A percentile compares a stretch with the other conserved stretches of the same genome.
These are phyloP conservation scores for Thraustotheca clavata DNA, from an alignment of 352 stramenopile genomes.

Conservation along the genomic window DNA sequence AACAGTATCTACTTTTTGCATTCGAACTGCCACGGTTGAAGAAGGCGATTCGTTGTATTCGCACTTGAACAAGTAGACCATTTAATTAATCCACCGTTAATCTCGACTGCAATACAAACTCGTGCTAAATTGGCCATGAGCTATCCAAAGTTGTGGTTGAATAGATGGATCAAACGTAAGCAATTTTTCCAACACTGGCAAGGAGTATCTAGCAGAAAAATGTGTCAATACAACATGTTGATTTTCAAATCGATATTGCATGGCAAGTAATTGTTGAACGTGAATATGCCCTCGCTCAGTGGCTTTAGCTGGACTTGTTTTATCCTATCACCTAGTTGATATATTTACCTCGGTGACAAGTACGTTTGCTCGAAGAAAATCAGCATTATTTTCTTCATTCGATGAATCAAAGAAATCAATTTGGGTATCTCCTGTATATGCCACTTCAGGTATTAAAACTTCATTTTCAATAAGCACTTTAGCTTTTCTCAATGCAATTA, in stretches of 20 bases:
- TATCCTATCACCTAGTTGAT: conserved; percentile 33
- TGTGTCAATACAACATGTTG: conserved; percentile 58
- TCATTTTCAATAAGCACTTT: conserved; percentile 38
- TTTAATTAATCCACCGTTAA: conserved; percentile 9
- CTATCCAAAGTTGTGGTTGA: neutral
- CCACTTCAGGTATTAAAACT: conserved; percentile 42
- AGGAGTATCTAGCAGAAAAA: conserved; percentile 67
- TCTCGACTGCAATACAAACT: neutral
- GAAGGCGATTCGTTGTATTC: conserved; percentile 1
- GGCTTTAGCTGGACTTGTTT: conserved; percentile 36
- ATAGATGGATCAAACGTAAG: conserved; percentile 24
- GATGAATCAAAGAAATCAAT: conserved; percentile 39
- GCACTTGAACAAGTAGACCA: conserved; percentile 4
- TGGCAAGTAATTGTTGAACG: conserved; percentile 46
- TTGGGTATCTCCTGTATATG: conserved; percentile 78
- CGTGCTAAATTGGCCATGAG: neutral
- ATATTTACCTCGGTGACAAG: conserved; percentile 70
- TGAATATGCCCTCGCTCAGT: conserved; percentile 58
- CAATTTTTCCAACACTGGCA: conserved; percentile 28
- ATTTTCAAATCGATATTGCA: conserved; percentile 36
- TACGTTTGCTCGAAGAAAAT: conserved; percentile 54
- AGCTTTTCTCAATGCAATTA: conserved; percentile 36
- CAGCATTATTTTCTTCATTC: conserved; percentile 22
- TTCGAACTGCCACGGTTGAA: conserved; percentile 7
- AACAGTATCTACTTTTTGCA: conserved; percentile 6